Evolutionary conservation across 2,329 filamentous ascomycete species (phyloP).

Genomic region (Neonectria hederae): DNA sequence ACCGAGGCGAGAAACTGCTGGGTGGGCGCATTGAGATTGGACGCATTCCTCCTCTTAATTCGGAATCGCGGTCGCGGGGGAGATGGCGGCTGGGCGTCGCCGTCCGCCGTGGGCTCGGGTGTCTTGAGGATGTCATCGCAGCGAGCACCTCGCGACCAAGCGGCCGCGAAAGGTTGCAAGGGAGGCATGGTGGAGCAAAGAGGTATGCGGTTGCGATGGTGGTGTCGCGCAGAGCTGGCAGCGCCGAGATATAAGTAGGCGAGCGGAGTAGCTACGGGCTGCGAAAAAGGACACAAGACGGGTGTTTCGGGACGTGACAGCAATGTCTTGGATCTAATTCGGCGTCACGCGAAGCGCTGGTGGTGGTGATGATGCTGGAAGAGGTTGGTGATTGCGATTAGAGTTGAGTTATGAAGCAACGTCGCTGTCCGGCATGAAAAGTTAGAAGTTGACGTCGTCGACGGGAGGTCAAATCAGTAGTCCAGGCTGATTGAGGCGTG

Average conservation of each 20-base stretch:
- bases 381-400: slow-evolving; percentile 18
- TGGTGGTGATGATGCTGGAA: slow-evolving; percentile 2
- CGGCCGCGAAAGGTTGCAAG: slow-evolving; percentile 56
- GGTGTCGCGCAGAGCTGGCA: slow-evolving; percentile 22
- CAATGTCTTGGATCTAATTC: slow-evolving; percentile 35
- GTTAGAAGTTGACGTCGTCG: neutral
- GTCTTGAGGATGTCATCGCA: slow-evolving; percentile 57
- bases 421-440: slow-evolving; percentile 11
- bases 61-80: slow-evolving; percentile 64
- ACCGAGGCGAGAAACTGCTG: slow-evolving; percentile 74
- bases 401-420: slow-evolving; percentile 21
- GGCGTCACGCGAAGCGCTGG: slow-evolving; percentile 22
- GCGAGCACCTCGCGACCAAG: slow-evolving; percentile 56
- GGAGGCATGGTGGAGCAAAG: slow-evolving; percentile 52
- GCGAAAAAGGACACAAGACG: slow-evolving; percentile 27
- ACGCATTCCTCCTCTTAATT: slow-evolving; percentile 64
- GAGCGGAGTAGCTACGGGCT: slow-evolving; percentile 18
- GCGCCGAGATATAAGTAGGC: slow-evolving; percentile 30
- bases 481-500: neutral
- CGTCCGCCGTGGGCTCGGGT: slow-evolving; percentile 58
- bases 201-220: slow-evolving; percentile 36
- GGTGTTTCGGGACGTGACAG: slow-evolving; percentile 39
- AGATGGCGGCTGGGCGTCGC: slow-evolving; percentile 54
- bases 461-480: neutral
- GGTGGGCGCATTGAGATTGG: slow-evolving; percentile 65